Evolutionary conservation across 2,329 filamentous ascomycete genomes (phyloP).

Genomic region (Cladosporium velox): DNA sequence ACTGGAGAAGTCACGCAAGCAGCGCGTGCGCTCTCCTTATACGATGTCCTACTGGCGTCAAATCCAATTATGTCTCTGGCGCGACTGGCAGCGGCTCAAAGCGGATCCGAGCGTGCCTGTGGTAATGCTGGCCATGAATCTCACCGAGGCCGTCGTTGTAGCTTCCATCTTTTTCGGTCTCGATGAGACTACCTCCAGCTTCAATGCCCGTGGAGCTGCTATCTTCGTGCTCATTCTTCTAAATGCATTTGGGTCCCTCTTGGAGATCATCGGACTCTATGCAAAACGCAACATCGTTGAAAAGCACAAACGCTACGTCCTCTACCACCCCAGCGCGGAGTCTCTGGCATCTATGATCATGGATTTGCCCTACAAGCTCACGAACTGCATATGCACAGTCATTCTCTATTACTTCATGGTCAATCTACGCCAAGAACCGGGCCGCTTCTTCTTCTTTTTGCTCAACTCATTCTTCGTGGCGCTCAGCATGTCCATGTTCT

Average conservation of each 20-base stretch:
- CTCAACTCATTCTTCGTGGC: constrained; percentile 46
- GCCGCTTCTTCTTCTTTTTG: constrained; percentile 52
- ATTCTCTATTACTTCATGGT: constrained; percentile 55
- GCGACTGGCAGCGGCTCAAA: constrained; percentile 71
- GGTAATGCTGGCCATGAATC: constrained; percentile 66
- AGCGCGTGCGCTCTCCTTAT: constrained; percentile 69
- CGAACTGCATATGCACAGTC: constrained; percentile 46
- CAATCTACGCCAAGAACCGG: constrained; percentile 47
- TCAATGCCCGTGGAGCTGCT: constrained; percentile 72
- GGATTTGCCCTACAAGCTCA: constrained; percentile 50
- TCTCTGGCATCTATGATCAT: constrained; percentile 60
- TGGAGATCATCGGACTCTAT: constrained; percentile 75
- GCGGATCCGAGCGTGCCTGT: constrained; percentile 73
- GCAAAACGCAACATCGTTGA: constrained; percentile 84
- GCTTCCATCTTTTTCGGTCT: constrained; percentile 76
- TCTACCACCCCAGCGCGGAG: constrained; percentile 84
- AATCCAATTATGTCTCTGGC: constrained; percentile 70
- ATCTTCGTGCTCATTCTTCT: constrained; percentile 81
- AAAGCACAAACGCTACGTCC: constrained; percentile 78
- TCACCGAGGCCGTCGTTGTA: constrained; percentile 71
- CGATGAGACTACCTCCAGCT: constrained; percentile 60
- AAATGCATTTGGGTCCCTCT: constrained; percentile 70
- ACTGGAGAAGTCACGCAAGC: constrained; percentile 42
- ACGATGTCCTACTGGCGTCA: constrained; percentile 75
- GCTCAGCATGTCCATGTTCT: constrained; percentile 45